A percentile compares a stretch with the other conserved stretches of the same genome.
Conservation (phyloP, 306 rosid species). For the Inga leiocalycina region DNA sequence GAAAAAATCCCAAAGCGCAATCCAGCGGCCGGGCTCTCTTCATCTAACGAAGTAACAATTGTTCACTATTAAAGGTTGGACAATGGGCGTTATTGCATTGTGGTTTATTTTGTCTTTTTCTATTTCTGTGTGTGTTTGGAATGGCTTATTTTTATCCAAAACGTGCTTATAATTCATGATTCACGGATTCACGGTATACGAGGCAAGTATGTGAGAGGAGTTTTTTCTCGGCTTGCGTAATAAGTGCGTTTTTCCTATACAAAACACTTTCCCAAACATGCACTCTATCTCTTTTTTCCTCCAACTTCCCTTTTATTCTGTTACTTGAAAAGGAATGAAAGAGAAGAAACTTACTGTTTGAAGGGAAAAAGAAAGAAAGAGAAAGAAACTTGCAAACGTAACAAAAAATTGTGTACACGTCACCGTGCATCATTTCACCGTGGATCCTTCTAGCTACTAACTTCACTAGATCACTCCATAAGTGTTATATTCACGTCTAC, state of each 20-base stretch:
- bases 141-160: too few species aligned
- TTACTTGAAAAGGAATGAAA: too few species aligned
- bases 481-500: not conserved
- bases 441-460: too few species aligned
- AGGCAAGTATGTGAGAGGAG: too few species aligned
- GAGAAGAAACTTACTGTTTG: not conserved
- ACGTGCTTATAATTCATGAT: too few species aligned
- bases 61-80: not conserved
- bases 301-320: not conserved
- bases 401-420: not conserved
- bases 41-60: not conserved
- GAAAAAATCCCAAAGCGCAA: not conserved
- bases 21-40: not conserved
- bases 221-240: too few species aligned
- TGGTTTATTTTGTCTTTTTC: too few species aligned
- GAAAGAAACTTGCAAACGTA: not conserved
- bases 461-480: not conserved
- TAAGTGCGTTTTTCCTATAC: too few species aligned
- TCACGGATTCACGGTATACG: too few species aligned
- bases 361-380: too few species aligned
- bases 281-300: not conserved
- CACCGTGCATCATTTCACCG: not conserved
- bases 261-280: too few species aligned
- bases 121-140: too few species aligned
- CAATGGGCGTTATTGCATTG: not conserved